phyloP scores from a whole-genome alignment of 257 asterid genomes.

The Forsythia suspensa region DNA sequence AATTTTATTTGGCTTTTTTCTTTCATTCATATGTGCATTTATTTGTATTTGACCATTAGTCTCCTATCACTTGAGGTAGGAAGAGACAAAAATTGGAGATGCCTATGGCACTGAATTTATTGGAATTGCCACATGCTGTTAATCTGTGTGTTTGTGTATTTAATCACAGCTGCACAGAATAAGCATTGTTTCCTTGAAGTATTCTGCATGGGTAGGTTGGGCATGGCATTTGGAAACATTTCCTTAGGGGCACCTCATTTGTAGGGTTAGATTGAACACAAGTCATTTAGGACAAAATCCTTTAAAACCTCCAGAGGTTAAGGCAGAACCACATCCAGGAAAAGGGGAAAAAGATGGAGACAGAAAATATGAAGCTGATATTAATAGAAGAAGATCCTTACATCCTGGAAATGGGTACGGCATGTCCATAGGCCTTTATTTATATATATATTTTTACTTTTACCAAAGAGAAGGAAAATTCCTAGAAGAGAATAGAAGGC shows the following conservation, averaged over 20 bases:
- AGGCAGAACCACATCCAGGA: no score
- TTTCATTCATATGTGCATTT: neutral
- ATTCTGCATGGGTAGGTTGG: constrained; percentile 2
- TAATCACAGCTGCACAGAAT: neutral
- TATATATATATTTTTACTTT: no score
- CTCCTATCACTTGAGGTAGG: neutral
- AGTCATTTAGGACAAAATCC: no score
- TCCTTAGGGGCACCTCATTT: no score
- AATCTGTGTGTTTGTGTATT: constrained; percentile 13
- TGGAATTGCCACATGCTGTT: neutral
- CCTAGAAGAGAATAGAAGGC: neutral
- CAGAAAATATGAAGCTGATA: no score
- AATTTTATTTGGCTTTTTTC: neutral
- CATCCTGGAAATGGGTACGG: neutral
- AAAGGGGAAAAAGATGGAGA: no score
- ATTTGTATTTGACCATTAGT: neutral
- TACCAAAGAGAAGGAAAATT: neutral
- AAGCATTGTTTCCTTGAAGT: neutral
- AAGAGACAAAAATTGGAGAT: constrained; percentile 11
- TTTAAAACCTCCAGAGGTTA: no score
- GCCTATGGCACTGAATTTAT: neutral
- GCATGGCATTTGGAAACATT: constrained; percentile 8
- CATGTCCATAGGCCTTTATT: neutral
- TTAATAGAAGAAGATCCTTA: neutral
- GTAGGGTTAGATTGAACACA: neutral